Conservation (phyloP, 768 basidiomycete genomes). For the Russula virescens region DNA sequence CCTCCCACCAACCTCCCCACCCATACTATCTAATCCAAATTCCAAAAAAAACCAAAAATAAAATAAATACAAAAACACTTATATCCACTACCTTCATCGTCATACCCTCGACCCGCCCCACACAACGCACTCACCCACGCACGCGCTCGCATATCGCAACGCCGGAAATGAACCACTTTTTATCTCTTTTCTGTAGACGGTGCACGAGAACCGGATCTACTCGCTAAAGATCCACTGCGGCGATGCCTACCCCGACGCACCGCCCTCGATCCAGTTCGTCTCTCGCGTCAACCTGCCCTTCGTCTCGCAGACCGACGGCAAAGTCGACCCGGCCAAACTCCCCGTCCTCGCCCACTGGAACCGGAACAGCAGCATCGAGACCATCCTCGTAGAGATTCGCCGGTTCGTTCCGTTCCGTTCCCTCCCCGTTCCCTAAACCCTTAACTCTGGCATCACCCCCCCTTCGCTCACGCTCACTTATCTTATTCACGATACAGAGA, state of each 20-base stretch:
- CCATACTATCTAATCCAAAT: not conserved
- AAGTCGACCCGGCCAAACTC: constrained; percentile 70
- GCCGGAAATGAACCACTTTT: too few species aligned
- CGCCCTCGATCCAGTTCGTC: constrained; percentile 78
- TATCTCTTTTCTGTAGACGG: constrained; percentile 69
- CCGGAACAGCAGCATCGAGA: constrained; percentile 76
- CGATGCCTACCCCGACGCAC: constrained; percentile 63
- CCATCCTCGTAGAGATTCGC: constrained; percentile 86
- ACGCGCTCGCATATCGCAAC: not conserved
- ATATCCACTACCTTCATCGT: too few species aligned
- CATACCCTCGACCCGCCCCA: too few species aligned
- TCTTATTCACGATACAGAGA: constrained; percentile 48
- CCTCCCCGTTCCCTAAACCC: not conserved
- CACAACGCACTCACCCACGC: too few species aligned
- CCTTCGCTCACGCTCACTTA: not conserved
- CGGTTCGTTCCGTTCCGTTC: constrained; percentile 47
- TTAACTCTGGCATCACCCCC: too few species aligned
- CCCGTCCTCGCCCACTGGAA: constrained; percentile 71
- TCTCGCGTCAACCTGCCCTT: constrained; percentile 93
- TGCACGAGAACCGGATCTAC: constrained; percentile 99
- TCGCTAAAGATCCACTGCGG: constrained; percentile 87
- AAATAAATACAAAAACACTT: too few species aligned
- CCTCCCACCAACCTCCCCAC: not conserved
- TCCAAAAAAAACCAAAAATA: not conserved
- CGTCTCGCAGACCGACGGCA: constrained; percentile 68